Evolutionary conservation across 1,139 yeast species (phyloP), one percentile per base, ranked within the genome.

Genomic region (Blastobotrys aristatus): DNA sequence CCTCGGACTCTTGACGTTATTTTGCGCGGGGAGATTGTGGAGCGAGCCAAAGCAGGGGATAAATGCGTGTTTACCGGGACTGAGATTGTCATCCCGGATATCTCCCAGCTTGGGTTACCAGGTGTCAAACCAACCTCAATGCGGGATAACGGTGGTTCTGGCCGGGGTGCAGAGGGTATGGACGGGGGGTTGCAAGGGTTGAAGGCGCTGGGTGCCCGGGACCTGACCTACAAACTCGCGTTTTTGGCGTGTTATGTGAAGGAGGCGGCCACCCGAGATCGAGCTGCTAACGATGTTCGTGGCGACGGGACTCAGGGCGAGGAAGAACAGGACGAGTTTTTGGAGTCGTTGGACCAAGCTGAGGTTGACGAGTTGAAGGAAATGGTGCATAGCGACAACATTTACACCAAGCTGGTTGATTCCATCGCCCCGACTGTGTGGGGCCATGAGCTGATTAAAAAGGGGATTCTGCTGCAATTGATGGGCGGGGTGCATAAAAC

Each of bases 1-100:
- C 99, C 99, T 32, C 79, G 99, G 65, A 92, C 97, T 8, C 70
- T 92, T 57, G 98, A 92, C 66, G 95, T 92, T 24, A 85, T 92
- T 48, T 70, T 92, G 49, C 76, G 98, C 60, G 98, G 98, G 41
- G 97, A 92, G 59, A 77, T 89, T 45, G 98, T 94, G 7, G 99
- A 92, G 65, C 77, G 90, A 56, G 97, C 97, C 2, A 94, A 92
- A 66, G 97, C 99, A 0, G 99, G 99, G 56, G 98, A 92, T 66
- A 86, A 89, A 65, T 88, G 97, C 69, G 80, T 82, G 57, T 90
- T 94, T 65, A 88, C 96, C 0, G 99, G 99, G 43, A 85, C 96
- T 1, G 95, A 89, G 62, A 89, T 94, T 52, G 98, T 92, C 13
- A 80, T 92, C 21, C 99, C 99, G 0, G 98, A 92, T 68, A 85